These are phyloP conservation scores for Microdochium paspali DNA, from an alignment of 2,329 filamentous ascomycete genomes.

Conservation along the genomic window DNA sequence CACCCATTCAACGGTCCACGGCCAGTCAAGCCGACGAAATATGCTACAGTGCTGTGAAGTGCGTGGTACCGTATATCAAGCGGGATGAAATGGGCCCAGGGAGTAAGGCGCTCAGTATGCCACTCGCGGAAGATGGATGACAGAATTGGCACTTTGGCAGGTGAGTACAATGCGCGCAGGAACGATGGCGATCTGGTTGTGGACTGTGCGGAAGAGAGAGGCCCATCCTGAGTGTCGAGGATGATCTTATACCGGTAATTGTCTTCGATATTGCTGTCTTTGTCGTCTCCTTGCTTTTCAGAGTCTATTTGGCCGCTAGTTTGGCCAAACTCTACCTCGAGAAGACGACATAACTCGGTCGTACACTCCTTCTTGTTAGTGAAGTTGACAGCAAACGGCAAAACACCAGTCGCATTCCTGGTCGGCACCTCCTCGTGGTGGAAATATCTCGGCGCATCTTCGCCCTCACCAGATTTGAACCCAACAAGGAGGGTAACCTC, in stretches of 20 bases:
- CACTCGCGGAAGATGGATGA: conserved; percentile 68
- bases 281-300: conserved; percentile 32
- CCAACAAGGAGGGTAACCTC: conserved; percentile 49
- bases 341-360: conserved; percentile 36
- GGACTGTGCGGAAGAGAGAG: conserved; percentile 11
- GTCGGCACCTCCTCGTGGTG: conserved; percentile 44
- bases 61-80: conserved; percentile 65
- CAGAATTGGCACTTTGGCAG: conserved; percentile 56
- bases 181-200: conserved; percentile 24
- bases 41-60: conserved; percentile 64
- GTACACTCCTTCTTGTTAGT: conserved; percentile 48
- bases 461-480: conserved; percentile 18
- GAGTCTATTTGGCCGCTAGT: conserved; percentile 32
- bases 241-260: conserved; percentile 57
- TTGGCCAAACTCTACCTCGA: conserved; percentile 41
- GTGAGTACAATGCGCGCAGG: conserved; percentile 54
- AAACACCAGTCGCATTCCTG: conserved; percentile 39
- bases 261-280: conserved; percentile 9
- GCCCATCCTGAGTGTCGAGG: conserved; percentile 61
- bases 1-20: conserved; percentile 32
- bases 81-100: conserved; percentile 77
- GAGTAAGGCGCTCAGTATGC: conserved; percentile 64
- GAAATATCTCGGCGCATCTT: conserved; percentile 27
- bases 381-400: conserved; percentile 50
- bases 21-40: conserved; percentile 54